Base-by-base conservation (phyloP, 2,329 filamentous ascomycete genomes). In the Didymellaceae sp. region DNA sequence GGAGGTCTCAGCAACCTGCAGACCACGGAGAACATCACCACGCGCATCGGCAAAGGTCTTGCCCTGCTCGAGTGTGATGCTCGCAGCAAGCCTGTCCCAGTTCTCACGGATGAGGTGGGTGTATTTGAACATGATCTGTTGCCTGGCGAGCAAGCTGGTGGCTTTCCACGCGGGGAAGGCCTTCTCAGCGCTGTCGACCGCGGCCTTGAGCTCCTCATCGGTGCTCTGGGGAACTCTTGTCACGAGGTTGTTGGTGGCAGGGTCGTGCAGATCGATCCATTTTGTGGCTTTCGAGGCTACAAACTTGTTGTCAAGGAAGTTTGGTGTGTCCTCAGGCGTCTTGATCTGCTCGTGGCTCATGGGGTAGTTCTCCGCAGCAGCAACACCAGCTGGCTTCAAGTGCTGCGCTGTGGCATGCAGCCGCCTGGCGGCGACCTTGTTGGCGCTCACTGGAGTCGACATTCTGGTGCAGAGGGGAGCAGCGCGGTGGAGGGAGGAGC, bases 61-160 rank as follows among this genome's bases (percentile, higher is more conserved):
- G 73, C 90, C 90, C 79, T 94, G 90, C 78, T 94, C 90, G 48
- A 93, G 80, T 6, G 89, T 92, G 73, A 94, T 94, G 77, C 87
- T 91, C 10, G 90, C 89, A 13, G 90, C 90, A 60, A 94, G 77
- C 14, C 90, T 82, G 72, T 94, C 90, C 89, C 89, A 92, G 77
- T 94, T 88, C 76, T 92, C 87, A 43, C 88, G 81, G 71, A 94
- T 90, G 67, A 94, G 78, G 24, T 82, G 81, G 25, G 91, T 88
- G 66, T 91, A 91, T 74, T 88, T 88, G 81, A 94, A 93, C 88
- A 93, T 91, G 76, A 93, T 87, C 77, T 90, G 85, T 80, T 94
- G 90, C 57, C 89, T 82, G 56, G 83, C 78, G 59, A 94, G 80
- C 57, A 93, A 78, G 70, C 85, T 89, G 20, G 85, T 92, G 57